Conservation (phyloP, 2,329 filamentous ascomycete genomes). For the Epichloe sp. region DNA sequence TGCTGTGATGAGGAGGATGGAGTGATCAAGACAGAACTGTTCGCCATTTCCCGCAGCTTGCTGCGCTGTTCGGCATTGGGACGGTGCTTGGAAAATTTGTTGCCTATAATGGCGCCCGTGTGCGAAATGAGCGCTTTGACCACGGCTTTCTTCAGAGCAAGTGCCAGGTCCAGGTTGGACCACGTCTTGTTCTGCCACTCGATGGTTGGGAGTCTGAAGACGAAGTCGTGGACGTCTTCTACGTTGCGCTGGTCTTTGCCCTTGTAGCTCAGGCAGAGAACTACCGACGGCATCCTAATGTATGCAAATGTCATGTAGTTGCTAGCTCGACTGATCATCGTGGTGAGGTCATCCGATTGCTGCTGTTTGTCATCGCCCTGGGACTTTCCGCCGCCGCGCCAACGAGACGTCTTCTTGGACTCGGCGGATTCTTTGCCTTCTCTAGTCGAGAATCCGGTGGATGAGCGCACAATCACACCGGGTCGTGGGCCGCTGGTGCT, state of each 20-base stretch:
- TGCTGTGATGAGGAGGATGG: constrained; percentile 24
- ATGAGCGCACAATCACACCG: constrained; percentile 29
- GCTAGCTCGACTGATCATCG: constrained; percentile 91
- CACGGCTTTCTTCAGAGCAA: constrained; percentile 88
- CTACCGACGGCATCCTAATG: constrained; percentile 88
- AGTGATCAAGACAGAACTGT: constrained; percentile 51
- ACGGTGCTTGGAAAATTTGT: constrained; percentile 86
- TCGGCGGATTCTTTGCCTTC: constrained; percentile 23
- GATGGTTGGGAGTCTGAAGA: constrained; percentile 86
- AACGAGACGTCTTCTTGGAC: constrained; percentile 37
- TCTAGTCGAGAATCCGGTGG: constrained; percentile 31
- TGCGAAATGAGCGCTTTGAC: constrained; percentile 90
- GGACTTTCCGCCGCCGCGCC: constrained; percentile 36
- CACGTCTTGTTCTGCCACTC: constrained; percentile 99
- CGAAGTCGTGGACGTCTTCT: constrained; percentile 93
- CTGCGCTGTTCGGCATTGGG: constrained; percentile 68
- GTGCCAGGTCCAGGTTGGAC: constrained; percentile 89
- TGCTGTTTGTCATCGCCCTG: constrained; percentile 44
- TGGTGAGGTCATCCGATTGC: constrained; percentile 76
- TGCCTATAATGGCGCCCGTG: constrained; percentile 89
- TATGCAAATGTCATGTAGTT: constrained; percentile 97
- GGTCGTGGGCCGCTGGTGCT: constrained; percentile 26
- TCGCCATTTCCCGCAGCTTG: constrained; percentile 73
- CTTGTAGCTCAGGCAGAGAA: constrained; percentile 92
- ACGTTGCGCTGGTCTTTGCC: constrained; percentile 91